A percentile compares a stretch with the other conserved stretches of the same genome.
Conservation (phyloP, 1,284 basidiomycete genomes). For the Leccinum solheimii region DNA sequence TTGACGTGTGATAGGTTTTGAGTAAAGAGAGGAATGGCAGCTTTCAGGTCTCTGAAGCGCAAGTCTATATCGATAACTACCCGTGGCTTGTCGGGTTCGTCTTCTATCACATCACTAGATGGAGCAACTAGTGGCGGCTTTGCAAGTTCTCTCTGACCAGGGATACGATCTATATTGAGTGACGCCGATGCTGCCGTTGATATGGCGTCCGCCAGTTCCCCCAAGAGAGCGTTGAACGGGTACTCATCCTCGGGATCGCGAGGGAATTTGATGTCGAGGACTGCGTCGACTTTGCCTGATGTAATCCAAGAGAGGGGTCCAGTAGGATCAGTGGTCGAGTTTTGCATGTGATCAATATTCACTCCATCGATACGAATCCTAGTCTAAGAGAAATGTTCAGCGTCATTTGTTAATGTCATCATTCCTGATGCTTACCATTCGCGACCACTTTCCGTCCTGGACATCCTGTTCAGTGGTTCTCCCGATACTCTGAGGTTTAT, state of each 20-base stretch:
- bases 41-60: constrained; percentile 94
- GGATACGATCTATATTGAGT: constrained; percentile 66
- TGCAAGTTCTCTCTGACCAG: constrained; percentile 84
- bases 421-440: constrained; percentile 68
- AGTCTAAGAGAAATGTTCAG: constrained; percentile 52
- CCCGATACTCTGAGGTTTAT: constrained; percentile 95
- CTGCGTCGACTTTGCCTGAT: constrained; percentile 94
- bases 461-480: constrained; percentile 83
- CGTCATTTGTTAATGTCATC: neutral
- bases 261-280: constrained; percentile 97
- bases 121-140: constrained; percentile 86
- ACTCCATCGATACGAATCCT: constrained; percentile 96
- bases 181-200: constrained; percentile 52
- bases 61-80: constrained; percentile 93
- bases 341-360: constrained; percentile 94
- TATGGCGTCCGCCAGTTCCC: constrained; percentile 89
- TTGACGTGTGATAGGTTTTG: constrained; percentile 88
- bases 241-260: constrained; percentile 74
- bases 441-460: constrained; percentile 79
- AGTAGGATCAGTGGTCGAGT: constrained; percentile 69
- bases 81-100: constrained; percentile 45
- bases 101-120: constrained; percentile 38
- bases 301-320: constrained; percentile 97
- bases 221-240: constrained; percentile 86
- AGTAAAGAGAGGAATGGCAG: constrained; percentile 90